Evolutionary conservation across 2,329 filamentous ascomycete genomes (phyloP).

Genomic region (Juglanconis sp.): DNA sequence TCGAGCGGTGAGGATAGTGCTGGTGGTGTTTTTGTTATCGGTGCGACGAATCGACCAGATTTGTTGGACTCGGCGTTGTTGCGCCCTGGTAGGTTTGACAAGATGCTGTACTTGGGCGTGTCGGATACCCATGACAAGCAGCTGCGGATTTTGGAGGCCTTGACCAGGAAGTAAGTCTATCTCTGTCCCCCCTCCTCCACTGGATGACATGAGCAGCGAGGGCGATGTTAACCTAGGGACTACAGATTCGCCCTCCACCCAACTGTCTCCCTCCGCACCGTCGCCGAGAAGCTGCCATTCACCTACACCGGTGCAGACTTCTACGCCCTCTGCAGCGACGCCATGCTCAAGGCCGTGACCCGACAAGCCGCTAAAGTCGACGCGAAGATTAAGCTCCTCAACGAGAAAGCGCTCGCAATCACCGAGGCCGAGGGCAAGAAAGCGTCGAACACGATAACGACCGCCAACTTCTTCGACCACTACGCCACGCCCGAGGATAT

Average conservation of each 20-base stretch:
- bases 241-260: conserved; percentile 79
- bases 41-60: conserved; percentile 92
- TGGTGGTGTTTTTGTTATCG: conserved; percentile 92
- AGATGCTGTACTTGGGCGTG: conserved; percentile 96
- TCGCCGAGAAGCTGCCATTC: conserved; percentile 79
- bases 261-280: conserved; percentile 67
- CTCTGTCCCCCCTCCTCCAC: not conserved
- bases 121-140: conserved; percentile 97
- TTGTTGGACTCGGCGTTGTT: conserved; percentile 86
- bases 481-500: conserved; percentile 78
- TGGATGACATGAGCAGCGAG: not conserved
- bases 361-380: conserved; percentile 83
- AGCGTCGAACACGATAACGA: conserved; percentile 58
- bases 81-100: conserved; percentile 89
- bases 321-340: conserved; percentile 94
- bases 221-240: not conserved
- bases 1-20: conserved; percentile 79
- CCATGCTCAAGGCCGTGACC: conserved; percentile 98
- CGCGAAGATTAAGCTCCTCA: conserved; percentile 71
- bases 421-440: conserved; percentile 22
- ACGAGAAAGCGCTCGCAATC: conserved; percentile 37
- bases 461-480: conserved; percentile 95
- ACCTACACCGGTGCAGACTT: conserved; percentile 98
- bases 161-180: conserved; percentile 80
- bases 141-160: conserved; percentile 84